These are phyloP conservation scores for Hyparrhenia diplandra DNA, from an alignment of 176 grass and related monocot genomes.

Conservation along the genomic window DNA sequence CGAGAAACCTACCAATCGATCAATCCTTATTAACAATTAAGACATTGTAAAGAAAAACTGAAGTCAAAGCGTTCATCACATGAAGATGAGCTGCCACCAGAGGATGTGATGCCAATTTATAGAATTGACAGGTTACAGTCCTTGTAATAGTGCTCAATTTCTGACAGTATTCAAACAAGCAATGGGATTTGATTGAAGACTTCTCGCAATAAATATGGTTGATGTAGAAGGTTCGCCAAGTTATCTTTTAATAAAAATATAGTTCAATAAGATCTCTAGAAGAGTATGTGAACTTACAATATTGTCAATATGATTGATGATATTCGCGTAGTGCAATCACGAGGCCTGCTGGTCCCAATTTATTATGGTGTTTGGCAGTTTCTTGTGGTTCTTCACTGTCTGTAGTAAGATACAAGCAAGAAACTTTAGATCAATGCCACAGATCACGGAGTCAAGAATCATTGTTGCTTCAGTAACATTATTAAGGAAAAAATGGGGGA, in stretches of 20 bases:
- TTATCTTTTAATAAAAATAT: slow-evolving; percentile 15
- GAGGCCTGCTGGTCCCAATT: slow-evolving; percentile 93
- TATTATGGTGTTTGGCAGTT: slow-evolving; percentile 39
- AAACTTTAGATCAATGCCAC: slow-evolving; percentile 23
- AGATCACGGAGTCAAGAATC: neutral
- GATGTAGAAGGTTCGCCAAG: neutral
- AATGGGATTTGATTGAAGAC: slow-evolving; percentile 10
- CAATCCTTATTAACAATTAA: slow-evolving; percentile 35
- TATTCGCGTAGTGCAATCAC: slow-evolving; percentile 92
- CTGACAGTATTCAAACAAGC: slow-evolving; percentile 5
- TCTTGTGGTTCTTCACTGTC: slow-evolving; percentile 53
- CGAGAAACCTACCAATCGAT: slow-evolving; percentile 58
- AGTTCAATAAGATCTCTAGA: slow-evolving; percentile 18
- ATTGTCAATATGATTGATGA: slow-evolving; percentile 89
- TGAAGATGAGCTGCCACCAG: neutral
- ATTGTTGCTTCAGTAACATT: slow-evolving; percentile 1
- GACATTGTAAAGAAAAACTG: slow-evolving; percentile 22
- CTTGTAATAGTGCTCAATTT: slow-evolving; percentile 6
- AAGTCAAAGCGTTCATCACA: slow-evolving; percentile 17
- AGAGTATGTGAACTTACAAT: slow-evolving; percentile 65
- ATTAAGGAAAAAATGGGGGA: slow-evolving; percentile 2
- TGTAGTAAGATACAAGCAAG: slow-evolving; percentile 43
- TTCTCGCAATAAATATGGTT: slow-evolving; percentile 10
- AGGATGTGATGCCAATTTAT: neutral
- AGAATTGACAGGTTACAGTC: neutral